Conservation (phyloP, 2,329 filamentous ascomycete genomes). For the Colletotrichum limetticola region DNA sequence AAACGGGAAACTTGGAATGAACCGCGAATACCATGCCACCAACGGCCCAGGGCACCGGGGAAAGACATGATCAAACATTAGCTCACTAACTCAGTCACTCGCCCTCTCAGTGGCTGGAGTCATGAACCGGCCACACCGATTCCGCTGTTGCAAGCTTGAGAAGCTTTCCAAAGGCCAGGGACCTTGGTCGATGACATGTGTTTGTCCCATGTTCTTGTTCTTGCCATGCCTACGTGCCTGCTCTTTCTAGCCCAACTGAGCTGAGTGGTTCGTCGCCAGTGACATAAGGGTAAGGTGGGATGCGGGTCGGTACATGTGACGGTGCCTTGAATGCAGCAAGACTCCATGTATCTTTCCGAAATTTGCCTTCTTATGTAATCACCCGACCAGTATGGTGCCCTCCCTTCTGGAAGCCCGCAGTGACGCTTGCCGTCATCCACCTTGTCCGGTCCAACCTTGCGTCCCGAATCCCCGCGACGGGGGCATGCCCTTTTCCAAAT, state of each 20-base stretch:
- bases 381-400: neutral
- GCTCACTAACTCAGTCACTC: neutral
- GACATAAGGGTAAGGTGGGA: neutral
- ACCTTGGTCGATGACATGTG: conserved; percentile 30
- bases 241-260: no score
- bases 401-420: conserved; percentile 10
- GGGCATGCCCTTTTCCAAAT: neutral
- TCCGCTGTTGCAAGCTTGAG: neutral
- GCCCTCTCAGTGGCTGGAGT: neutral
- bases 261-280: no score
- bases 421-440: conserved; percentile 29
- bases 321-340: no score
- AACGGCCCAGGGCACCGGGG: neutral
- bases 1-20: conserved; percentile 25
- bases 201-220: conserved; percentile 17
- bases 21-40: neutral
- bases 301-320: neutral
- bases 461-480: conserved; percentile 11
- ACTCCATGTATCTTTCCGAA: neutral
- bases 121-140: conserved; percentile 12
- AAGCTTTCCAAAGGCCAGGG: conserved; percentile 12
- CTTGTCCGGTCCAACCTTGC: neutral
- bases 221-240: no score
- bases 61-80: neutral
- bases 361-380: neutral